A percentile compares a stretch with the other conserved stretches of the same genome.
phyloP scores from a whole-genome alignment of 108 stramenopile genomes.

The Cyclotella distinguenda region DNA sequence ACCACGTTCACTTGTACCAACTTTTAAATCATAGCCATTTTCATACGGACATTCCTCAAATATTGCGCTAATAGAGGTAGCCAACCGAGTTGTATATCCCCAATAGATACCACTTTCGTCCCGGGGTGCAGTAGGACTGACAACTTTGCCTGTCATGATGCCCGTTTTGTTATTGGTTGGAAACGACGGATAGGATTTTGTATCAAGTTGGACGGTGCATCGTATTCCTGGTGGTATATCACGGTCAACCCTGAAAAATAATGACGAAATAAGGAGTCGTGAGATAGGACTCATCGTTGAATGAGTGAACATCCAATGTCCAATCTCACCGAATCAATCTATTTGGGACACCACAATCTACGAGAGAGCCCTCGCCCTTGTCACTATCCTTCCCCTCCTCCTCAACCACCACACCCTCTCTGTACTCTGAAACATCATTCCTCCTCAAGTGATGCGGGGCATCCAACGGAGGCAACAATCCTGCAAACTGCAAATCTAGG shows the following conservation, averaged over 20 bases:
- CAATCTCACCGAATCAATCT: slow-evolving; percentile 76
- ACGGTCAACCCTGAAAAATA: slow-evolving; percentile 63
- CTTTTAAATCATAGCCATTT: slow-evolving; percentile 91
- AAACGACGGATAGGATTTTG: slow-evolving; percentile 47
- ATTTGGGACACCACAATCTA: slow-evolving; percentile 84
- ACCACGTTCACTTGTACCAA: slow-evolving; percentile 95
- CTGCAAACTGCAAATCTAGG: slow-evolving; percentile 92
- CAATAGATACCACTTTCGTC: slow-evolving; percentile 93
- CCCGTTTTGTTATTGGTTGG: slow-evolving; percentile 32
- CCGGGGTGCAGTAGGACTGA: slow-evolving; percentile 81
- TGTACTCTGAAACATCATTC: slow-evolving; percentile 76
- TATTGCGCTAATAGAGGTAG: slow-evolving; percentile 77
- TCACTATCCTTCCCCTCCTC: slow-evolving; percentile 6
- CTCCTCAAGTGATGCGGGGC: slow-evolving; percentile 96
- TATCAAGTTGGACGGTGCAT: slow-evolving; percentile 86
- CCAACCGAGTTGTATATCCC: slow-evolving; percentile 93
- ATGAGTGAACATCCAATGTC: too few relatives aligned
- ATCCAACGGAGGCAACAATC: slow-evolving; percentile 92
- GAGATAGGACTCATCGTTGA: too few relatives aligned
- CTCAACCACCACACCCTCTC: slow-evolving; percentile 91
- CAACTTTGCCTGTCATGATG: slow-evolving; percentile 68
- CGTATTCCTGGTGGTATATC: slow-evolving; percentile 78
- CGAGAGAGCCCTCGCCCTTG: slow-evolving; percentile 58
- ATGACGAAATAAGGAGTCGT: neutral
- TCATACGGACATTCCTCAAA: slow-evolving; percentile 88